Evolutionary conservation across 2,329 filamentous ascomycete genomes (phyloP).

Genomic region (Madurella mycetomatis): DNA sequence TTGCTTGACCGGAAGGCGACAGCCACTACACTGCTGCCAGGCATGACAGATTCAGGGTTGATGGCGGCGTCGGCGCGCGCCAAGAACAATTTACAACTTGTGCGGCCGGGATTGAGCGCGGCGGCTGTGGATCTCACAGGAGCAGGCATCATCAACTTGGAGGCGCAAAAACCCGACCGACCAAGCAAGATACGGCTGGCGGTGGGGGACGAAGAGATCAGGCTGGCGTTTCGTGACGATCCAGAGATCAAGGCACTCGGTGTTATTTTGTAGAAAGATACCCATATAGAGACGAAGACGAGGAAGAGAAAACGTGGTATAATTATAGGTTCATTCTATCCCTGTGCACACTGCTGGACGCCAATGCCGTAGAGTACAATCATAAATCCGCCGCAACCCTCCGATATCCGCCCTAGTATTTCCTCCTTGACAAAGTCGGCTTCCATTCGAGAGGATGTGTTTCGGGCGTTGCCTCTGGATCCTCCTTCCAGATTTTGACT

Average conservation of each 20-base stretch:
- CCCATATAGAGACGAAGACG: conserved; percentile 2
- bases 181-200: conserved; percentile 82
- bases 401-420: conserved; percentile 49
- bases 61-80: conserved; percentile 14
- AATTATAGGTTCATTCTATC: background rate
- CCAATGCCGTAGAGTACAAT: background rate
- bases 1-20: conserved; percentile 42
- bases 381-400: background rate
- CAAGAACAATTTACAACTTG: conserved; percentile 21
- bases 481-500: conserved; percentile 95
- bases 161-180: conserved; percentile 74
- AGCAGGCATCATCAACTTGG: conserved; percentile 81
- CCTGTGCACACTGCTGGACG: background rate
- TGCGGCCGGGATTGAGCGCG: conserved; percentile 36
- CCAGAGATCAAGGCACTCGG: conserved; percentile 78
- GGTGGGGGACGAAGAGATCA: conserved; percentile 86
- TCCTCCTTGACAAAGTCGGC: conserved; percentile 71
- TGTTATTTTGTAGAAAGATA: conserved; percentile 25
- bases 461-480: conserved; percentile 85
- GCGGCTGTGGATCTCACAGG: conserved; percentile 82
- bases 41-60: conserved; percentile 6
- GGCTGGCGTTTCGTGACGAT: conserved; percentile 83
- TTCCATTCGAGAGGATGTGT: conserved; percentile 92
- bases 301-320: background rate
- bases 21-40: background rate